These are phyloP conservation scores for Dactylellina cionopaga DNA, from an alignment of 2,329 filamentous ascomycete genomes.

Conservation along the genomic window DNA sequence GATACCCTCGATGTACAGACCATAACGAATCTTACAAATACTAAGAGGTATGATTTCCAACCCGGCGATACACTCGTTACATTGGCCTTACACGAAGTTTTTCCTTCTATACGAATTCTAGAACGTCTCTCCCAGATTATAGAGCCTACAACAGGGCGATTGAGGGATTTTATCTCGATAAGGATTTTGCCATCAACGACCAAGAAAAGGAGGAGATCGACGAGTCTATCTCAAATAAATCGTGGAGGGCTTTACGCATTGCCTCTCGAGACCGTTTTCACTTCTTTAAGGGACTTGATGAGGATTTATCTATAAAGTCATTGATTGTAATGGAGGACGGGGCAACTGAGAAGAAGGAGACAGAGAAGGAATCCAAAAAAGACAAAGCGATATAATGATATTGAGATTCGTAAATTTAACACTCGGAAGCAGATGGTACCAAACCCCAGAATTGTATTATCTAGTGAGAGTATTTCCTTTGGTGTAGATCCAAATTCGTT, in stretches of 20 bases:
- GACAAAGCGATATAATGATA: neutral
- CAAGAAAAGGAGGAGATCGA: conserved; percentile 67
- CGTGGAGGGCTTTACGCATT: conserved; percentile 86
- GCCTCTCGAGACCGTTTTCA: conserved; percentile 78
- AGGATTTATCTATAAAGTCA: conserved; percentile 59
- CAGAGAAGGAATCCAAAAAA: conserved; percentile 25
- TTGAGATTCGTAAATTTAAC: neutral
- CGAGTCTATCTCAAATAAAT: conserved; percentile 77
- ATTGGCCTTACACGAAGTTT: neutral
- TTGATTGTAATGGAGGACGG: conserved; percentile 32
- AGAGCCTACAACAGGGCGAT: conserved; percentile 78
- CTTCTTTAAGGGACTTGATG: conserved; percentile 86
- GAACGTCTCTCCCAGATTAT: conserved; percentile 75
- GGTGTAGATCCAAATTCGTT: too few relatives aligned
- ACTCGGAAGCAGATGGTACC: too few relatives aligned
- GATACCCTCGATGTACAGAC: conserved; percentile 68
- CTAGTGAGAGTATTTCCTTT: too few relatives aligned
- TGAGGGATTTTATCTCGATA: conserved; percentile 81
- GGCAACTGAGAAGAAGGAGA: conserved; percentile 9
- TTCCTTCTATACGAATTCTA: conserved; percentile 58
- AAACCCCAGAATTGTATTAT: too few relatives aligned
- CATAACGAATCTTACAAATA: conserved; percentile 75
- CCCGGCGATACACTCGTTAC: conserved; percentile 50
- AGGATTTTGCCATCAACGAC: conserved; percentile 78
- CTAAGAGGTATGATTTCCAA: conserved; percentile 66